A percentile compares a stretch with the other conserved stretches of the same genome.
Evolutionary conservation across 495 filamentous ascomycete genomes (phyloP).

Genomic region (Emericellopsis terricola): DNA sequence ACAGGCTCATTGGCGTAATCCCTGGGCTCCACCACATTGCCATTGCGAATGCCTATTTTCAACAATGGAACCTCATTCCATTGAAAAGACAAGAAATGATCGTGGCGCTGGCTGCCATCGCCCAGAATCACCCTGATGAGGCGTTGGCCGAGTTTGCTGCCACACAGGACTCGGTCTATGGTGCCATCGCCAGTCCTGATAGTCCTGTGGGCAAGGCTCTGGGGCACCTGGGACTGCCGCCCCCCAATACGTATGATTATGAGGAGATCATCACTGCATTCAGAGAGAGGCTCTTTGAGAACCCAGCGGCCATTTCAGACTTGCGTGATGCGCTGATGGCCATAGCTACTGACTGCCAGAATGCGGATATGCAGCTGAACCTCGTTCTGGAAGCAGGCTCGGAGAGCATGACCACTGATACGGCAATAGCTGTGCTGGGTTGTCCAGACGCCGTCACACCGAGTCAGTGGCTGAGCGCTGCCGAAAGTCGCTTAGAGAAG

Average conservation of each 20-base stretch:
- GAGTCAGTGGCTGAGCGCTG: no score
- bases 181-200: no score
- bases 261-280: not conserved
- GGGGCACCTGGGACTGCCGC: not conserved
- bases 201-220: slow-evolving; percentile 1
- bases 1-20: slow-evolving; percentile 1
- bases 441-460: no score
- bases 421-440: no score
- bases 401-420: no score
- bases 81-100: not conserved
- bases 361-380: not conserved
- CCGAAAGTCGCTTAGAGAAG: no score
- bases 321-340: not conserved
- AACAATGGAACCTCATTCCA: not conserved
- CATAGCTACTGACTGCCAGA: not conserved
- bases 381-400: not conserved
- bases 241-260: slow-evolving; percentile 1
- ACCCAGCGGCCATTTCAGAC: not conserved
- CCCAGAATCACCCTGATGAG: not conserved
- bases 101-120: not conserved
- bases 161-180: slow-evolving; percentile 1
- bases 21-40: not conserved
- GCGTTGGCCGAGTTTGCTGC: not conserved
- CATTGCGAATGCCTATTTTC: not conserved
- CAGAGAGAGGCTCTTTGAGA: not conserved